phyloP scores from a whole-genome alignment of 495 filamentous ascomycete species.

The Penicillium silybi region DNA sequence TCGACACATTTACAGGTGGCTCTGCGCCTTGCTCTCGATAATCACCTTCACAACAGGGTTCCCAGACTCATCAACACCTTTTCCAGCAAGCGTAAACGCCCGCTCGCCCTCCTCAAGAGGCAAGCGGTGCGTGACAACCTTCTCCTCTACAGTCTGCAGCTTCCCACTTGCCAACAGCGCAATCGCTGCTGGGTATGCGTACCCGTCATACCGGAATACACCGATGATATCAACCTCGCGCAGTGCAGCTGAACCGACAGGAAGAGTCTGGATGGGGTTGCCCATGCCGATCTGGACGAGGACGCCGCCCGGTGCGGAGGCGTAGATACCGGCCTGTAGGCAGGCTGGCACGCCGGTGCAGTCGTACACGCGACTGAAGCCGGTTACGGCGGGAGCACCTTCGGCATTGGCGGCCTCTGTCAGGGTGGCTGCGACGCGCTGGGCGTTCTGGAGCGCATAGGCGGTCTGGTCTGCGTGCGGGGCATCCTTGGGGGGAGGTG shows the following conservation, averaged over 20 bases:
- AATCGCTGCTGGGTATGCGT: conserved; percentile 78
- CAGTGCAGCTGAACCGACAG: conserved; percentile 77
- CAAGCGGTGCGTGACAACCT: conserved; percentile 74
- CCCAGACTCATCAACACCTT: conserved; percentile 71
- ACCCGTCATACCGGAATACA: conserved; percentile 84
- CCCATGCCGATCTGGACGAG: conserved; percentile 93
- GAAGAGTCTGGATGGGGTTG: conserved; percentile 82
- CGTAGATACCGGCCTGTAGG: conserved; percentile 83
- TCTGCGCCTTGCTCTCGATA: conserved; percentile 45
- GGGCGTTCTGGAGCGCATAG: conserved; percentile 37
- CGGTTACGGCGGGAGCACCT: conserved; percentile 28
- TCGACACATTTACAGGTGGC: conserved; percentile 2
- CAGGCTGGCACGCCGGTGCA: conserved; percentile 88
- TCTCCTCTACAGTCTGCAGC: conserved; percentile 50
- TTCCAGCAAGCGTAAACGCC: conserved; percentile 79
- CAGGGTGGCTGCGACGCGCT: conserved; percentile 40
- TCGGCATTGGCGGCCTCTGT: conserved; percentile 41
- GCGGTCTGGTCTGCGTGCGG: conserved; percentile 40
- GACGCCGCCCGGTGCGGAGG: conserved; percentile 71
- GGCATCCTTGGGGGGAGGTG: conserved; percentile 33
- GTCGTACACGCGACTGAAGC: conserved; percentile 79
- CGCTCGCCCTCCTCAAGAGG: conserved; percentile 60
- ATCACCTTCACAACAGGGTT: conserved; percentile 83
- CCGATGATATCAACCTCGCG: conserved; percentile 89
- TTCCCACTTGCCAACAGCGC: conserved; percentile 60